phyloP scores from a whole-genome alignment of 1,284 basidiomycete genomes.

The Sanghuangporus weigelae region DNA sequence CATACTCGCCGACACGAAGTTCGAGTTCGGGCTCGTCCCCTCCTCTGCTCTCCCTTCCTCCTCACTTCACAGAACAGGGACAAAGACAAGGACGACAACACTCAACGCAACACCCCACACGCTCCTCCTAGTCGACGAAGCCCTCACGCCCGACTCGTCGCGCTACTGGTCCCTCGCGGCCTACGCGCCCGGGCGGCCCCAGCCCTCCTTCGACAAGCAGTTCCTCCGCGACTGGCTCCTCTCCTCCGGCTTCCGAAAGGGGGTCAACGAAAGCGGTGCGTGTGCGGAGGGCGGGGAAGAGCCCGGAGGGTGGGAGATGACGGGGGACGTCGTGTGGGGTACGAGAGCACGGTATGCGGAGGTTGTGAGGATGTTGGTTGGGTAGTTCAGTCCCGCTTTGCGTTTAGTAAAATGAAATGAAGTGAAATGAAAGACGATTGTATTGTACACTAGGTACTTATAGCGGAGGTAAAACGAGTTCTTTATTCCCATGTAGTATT shows the following conservation, averaged over 20 bases:
- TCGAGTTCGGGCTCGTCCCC: slow-evolving; percentile 67
- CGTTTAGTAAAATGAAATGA: not conserved
- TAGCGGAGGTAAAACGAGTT: no score
- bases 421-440: not conserved
- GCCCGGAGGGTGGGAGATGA: slow-evolving; percentile 72
- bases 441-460: no score
- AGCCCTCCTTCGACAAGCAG: slow-evolving; percentile 97
- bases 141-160: slow-evolving; percentile 95
- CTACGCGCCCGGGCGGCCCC: slow-evolving; percentile 74
- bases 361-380: slow-evolving; percentile 66
- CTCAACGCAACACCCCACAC: slow-evolving; percentile 33
- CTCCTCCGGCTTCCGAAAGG: slow-evolving; percentile 68
- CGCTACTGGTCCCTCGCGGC: slow-evolving; percentile 87
- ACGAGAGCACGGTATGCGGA: slow-evolving; percentile 78
- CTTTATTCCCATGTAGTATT: no score
- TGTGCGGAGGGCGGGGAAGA: slow-evolving; percentile 63
- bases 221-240: slow-evolving; percentile 90
- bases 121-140: slow-evolving; percentile 92
- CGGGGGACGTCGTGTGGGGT: slow-evolving; percentile 69
- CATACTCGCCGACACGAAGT: slow-evolving; percentile 92
- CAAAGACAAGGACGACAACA: slow-evolving; percentile 31
- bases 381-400: slow-evolving; percentile 19
- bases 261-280: slow-evolving; percentile 70
- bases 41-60: slow-evolving; percentile 46
- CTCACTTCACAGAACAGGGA: slow-evolving; percentile 91